Base-by-base conservation (phyloP, 2,329 filamentous ascomycete species). In the Amauroascus niger region DNA sequence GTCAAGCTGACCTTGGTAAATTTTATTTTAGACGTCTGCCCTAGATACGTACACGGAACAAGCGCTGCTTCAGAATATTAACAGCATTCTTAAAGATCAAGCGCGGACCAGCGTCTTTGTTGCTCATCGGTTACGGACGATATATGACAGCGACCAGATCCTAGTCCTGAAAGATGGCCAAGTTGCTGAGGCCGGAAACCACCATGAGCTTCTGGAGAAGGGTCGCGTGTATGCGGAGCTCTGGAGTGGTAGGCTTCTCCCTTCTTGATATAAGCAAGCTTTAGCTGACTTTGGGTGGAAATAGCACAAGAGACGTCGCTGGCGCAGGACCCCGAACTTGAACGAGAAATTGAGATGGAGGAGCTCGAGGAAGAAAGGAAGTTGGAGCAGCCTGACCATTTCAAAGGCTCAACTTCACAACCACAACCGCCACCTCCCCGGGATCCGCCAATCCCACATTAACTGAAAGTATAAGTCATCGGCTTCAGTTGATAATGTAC, bases 1-100 rank as follows among this genome's bases (percentile, higher is more conserved):
- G 13, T 33, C 13, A 16, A 32, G 26, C 39, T 49, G 28, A 52
- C 30, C 14, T n/a, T 20, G 13, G 14, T 45, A 26, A 53, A 54
- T 55, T 33, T 55, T 43, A 11, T 40, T 51, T 30, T 53, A 80
- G 62, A 96, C 90, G 0, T 91, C 86, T 46, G 90, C 91, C 1
- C 75, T 96, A 32, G 90, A 96, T 66, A 95, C 91, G 0, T 87
- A 95, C 64, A 96, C 91, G 0, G 91, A 96, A 71, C 87, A 94
- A 70, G 86, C 87, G 1, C 76, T 97, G 48, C 83, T 97, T 74
- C 78, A 84, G 57, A 95, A 96, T 65, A 96, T 97, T 68, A 95
- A 95, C 69, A 84, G 84, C 60, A 93, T 97, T 51, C 74, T 97
- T 52, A 86, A 85, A 61, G 90, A 95, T 64, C 95, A 95, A 73